Base-by-base conservation (phyloP, 768 basidiomycete species). In the Naematelia aurantialba region DNA sequence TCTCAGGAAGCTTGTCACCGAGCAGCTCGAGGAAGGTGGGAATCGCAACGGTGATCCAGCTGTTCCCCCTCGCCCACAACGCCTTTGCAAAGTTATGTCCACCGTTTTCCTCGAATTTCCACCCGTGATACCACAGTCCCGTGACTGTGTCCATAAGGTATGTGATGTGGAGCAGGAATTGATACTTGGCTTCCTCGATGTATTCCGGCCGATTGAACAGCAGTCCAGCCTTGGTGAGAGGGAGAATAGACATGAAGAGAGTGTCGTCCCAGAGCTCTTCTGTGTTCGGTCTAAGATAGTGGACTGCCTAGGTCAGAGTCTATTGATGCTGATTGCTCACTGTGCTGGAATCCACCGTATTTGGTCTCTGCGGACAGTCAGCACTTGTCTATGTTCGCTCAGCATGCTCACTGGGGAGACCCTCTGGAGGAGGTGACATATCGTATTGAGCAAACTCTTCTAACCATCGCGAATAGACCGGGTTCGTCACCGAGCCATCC, bases 181-280 rank as follows among this genome's bases (percentile, higher is more conserved):
- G 82, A 31, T 81, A 79, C 73, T 82, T 82, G 4, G 82, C 82
- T 69, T 84, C 83, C 61, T 83, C 81, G 44, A 84, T 71, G 65
- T 84, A 84, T 17, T 81, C 74, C 1, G 79, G 79, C 26, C 81
- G 75, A 39, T 79, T 74, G n/a, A 84, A 76, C n/a, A 83, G 78
- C 30, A 83, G 67, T 2, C 83, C 83, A 45, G 84, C 83, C 70
- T 83, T 83, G 10, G 83, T 74, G 30, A 85, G 73, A 10, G 83
- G 83, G n/a, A 84, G 75, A 13, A 84, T 82, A 25, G 68, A 58
- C 68, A 84, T 84, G 82, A 83, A 83, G 59, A 83, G 72, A 1
- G 83, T 84, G 68, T 85, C 83, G 67, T 84, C 82, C 83, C 83
- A 83, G 4, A 83, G 67, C n/a, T n/a, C n/a, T n/a, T n/a, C n/a